Conservation (phyloP, 495 filamentous ascomycete species). For the Daldinia vernicosa region DNA sequence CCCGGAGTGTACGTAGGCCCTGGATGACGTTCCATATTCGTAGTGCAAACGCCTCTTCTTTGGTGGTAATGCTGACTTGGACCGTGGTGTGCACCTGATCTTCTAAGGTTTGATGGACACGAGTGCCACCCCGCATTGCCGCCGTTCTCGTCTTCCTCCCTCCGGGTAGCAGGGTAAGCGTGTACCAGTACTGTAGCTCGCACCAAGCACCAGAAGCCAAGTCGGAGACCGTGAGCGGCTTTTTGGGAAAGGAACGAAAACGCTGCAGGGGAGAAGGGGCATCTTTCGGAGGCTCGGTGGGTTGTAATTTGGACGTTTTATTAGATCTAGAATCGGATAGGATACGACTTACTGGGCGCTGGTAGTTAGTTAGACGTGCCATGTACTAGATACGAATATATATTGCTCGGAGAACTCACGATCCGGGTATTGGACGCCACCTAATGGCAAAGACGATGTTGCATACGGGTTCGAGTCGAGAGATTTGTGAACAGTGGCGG, state of each 20-base stretch:
- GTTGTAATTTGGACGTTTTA: constrained; percentile 2
- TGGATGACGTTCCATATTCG: constrained; percentile 93
- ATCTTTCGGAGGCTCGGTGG: constrained; percentile 30
- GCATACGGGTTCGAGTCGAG: constrained; percentile 23
- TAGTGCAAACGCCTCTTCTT: constrained; percentile 84
- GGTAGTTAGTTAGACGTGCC: constrained; percentile 63
- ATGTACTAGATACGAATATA: constrained; percentile 2
- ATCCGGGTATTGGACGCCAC: constrained; percentile 55
- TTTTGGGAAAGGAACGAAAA: constrained; percentile 79
- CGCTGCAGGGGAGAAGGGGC: constrained; percentile 64
- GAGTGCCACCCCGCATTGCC: constrained; percentile 83
- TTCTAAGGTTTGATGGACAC: constrained; percentile 83
- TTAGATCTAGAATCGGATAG: constrained; percentile 36
- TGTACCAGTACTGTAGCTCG: constrained; percentile 92
- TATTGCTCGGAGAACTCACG: constrained; percentile 49
- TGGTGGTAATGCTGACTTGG: constrained; percentile 71
- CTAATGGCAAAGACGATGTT: constrained; percentile 17
- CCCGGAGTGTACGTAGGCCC: constrained; percentile 77
- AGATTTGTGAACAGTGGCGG: not conserved
- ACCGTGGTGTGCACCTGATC: constrained; percentile 83
- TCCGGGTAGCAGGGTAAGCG: constrained; percentile 69
- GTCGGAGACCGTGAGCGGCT: constrained; percentile 89
- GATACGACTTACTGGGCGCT: constrained; percentile 72
- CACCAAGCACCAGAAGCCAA: constrained; percentile 92
- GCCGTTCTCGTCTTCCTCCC: constrained; percentile 77